A percentile compares a stretch with the other conserved stretches of the same genome.
These are phyloP conservation scores for Saccharum spontaneum DNA, from an alignment of 176 grass and related monocot genomes.

Conservation along the genomic window DNA sequence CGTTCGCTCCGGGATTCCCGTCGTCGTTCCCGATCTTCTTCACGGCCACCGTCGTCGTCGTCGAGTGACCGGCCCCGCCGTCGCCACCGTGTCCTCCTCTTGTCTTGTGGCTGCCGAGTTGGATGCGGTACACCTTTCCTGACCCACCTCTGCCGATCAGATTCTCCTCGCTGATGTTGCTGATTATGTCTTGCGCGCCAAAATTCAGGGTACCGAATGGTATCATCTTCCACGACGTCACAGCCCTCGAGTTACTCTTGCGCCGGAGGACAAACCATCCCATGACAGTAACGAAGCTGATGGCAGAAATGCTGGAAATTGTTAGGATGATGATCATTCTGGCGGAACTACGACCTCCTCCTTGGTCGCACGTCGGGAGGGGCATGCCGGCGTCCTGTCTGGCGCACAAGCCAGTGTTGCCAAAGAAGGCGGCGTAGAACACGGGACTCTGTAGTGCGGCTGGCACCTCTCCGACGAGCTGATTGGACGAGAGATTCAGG, in stretches of 20 bases:
- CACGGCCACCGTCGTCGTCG: conserved; percentile 11
- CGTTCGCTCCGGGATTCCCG: neutral
- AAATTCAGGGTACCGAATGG: conserved; percentile 41
- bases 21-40: conserved; percentile 46
- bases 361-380: conserved; percentile 5
- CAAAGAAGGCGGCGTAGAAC: conserved; percentile 36
- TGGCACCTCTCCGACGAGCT: conserved; percentile 47
- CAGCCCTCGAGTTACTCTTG: neutral
- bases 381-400: neutral
- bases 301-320: neutral
- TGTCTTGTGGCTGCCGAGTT: neutral
- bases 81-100: neutral
- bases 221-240: conserved; percentile 45
- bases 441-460: neutral
- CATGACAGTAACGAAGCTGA: neutral
- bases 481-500: conserved; percentile 50
- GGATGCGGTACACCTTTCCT: conserved; percentile 49
- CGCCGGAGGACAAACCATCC: conserved; percentile 9
- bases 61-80: neutral
- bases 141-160: conserved; percentile 58
- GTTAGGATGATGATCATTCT: neutral
- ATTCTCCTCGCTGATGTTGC: conserved; percentile 42
- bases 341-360: neutral
- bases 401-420: conserved; percentile 42
- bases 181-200: conserved; percentile 16